Percentiles rank a stretch among this genome's conserved stretches.
Evolutionary conservation across 2,329 filamentous ascomycete species (phyloP).

Genomic region (Exophiala viscosa): DNA sequence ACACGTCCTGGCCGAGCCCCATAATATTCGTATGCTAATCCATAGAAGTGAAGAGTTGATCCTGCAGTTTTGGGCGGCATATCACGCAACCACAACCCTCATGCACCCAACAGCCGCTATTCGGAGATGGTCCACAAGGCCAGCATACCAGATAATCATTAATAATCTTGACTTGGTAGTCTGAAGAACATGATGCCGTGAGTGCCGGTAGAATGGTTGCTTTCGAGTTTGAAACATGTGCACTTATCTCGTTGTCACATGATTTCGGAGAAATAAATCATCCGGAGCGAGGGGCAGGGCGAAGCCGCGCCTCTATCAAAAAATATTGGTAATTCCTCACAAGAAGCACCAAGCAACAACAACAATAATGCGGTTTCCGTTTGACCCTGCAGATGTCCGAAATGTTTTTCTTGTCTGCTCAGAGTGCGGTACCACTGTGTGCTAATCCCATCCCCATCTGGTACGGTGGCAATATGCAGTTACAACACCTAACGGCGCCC

Average conservation of each 20-base stretch:
- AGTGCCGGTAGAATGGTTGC: background rate
- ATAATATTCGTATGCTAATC: background rate
- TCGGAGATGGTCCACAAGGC: conserved; percentile 1
- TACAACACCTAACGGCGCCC: no score
- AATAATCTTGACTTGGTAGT: conserved; percentile 1
- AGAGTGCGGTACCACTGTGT: no score
- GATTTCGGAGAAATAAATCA: background rate
- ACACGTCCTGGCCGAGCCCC: background rate
- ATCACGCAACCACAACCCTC: no score
- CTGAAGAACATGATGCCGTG: background rate
- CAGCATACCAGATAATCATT: conserved; percentile 3
- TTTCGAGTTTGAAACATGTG: background rate
- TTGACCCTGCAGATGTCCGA: no score
- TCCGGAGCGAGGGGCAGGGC: background rate
- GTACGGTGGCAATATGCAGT: no score
- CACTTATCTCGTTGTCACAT: background rate
- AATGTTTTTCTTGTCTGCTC: no score
- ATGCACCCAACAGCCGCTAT: no score
- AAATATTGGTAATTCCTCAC: no score
- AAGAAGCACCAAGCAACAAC: no score
- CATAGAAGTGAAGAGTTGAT: conserved; percentile 2
- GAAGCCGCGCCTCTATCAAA: background rate
- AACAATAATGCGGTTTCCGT: no score
- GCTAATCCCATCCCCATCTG: no score
- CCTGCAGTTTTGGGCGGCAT: background rate